phyloP scores from a whole-genome alignment of 192 early-diverging fungal genomes.

The Backusella australiensis region DNA sequence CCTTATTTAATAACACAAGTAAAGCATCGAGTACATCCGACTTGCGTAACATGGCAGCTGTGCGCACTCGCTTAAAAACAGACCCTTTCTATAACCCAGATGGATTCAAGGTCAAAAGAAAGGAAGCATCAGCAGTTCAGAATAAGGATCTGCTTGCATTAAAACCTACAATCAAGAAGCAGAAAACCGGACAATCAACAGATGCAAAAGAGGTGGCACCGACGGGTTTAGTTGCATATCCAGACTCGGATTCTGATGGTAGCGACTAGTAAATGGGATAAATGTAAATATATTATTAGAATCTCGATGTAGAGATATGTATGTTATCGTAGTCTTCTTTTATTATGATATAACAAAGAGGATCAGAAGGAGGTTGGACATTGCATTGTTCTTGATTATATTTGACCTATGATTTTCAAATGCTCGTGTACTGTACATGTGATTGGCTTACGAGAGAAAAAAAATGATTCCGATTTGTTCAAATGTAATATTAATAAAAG shows the following conservation, averaged over 20 bases:
- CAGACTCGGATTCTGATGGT: constrained; percentile 9
- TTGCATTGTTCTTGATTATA: background rate
- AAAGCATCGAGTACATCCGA: background rate
- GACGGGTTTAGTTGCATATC: background rate
- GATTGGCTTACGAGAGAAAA: background rate
- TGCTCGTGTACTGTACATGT: background rate
- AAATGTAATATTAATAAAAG: background rate
- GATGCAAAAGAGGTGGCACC: background rate
- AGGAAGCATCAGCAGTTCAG: background rate
- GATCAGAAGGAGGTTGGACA: background rate
- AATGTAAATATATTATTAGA: background rate
- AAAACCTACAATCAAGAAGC: background rate
- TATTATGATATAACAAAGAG: background rate
- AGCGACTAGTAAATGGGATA: background rate
- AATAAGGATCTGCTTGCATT: background rate
- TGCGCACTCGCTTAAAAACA: constrained; percentile 40
- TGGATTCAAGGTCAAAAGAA: background rate
- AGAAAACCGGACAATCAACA: background rate
- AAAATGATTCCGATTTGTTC: background rate
- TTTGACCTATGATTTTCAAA: background rate
- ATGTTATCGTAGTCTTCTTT: background rate
- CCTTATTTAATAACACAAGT: background rate
- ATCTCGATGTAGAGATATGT: background rate
- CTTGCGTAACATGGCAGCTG: constrained; percentile 13
- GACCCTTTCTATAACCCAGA: constrained; percentile 40